phyloP scores from a whole-genome alignment of 2,329 filamentous ascomycete genomes.

The Pseudocercospora cruenta region DNA sequence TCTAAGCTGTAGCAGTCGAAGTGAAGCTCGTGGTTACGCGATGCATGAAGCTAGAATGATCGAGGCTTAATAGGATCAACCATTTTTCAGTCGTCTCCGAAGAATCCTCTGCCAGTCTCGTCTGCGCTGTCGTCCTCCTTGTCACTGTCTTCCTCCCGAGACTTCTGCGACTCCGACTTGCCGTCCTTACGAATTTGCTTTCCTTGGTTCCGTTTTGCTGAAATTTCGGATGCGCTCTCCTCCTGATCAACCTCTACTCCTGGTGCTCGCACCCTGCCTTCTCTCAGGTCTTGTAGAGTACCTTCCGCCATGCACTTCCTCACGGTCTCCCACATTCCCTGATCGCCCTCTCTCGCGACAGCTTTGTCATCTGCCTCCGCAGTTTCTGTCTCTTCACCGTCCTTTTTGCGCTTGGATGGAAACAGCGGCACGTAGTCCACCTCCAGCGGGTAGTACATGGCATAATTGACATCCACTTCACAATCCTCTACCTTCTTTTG shows the following conservation, averaged over 20 bases:
- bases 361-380: slow-evolving; percentile 48
- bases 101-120: slow-evolving; percentile 43
- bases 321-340: slow-evolving; percentile 69
- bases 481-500: slow-evolving; percentile 44
- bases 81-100: slow-evolving; percentile 25
- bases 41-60: background rate
- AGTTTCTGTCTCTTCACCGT: slow-evolving; percentile 33
- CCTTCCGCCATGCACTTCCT: slow-evolving; percentile 67
- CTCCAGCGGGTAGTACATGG: slow-evolving; percentile 70
- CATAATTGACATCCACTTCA: slow-evolving; percentile 76
- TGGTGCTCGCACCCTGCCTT: slow-evolving; percentile 47
- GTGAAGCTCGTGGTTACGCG: background rate
- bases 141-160: slow-evolving; percentile 12
- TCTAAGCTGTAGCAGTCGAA: background rate
- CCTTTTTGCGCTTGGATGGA: slow-evolving; percentile 37
- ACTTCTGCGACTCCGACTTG: background rate
- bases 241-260: slow-evolving; percentile 17
- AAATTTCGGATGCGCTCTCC: background rate
- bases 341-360: slow-evolving; percentile 44
- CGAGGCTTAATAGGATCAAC: background rate
- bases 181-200: background rate
- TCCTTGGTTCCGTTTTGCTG: background rate
- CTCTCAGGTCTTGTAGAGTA: slow-evolving; percentile 58
- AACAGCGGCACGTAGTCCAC: slow-evolving; percentile 69
- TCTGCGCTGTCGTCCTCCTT: slow-evolving; percentile 36